Evolutionary conservation across 495 filamentous ascomycete genomes (phyloP), one percentile per base, ranked within the genome.

Genomic region (Hypoxylon lenormandii): DNA sequence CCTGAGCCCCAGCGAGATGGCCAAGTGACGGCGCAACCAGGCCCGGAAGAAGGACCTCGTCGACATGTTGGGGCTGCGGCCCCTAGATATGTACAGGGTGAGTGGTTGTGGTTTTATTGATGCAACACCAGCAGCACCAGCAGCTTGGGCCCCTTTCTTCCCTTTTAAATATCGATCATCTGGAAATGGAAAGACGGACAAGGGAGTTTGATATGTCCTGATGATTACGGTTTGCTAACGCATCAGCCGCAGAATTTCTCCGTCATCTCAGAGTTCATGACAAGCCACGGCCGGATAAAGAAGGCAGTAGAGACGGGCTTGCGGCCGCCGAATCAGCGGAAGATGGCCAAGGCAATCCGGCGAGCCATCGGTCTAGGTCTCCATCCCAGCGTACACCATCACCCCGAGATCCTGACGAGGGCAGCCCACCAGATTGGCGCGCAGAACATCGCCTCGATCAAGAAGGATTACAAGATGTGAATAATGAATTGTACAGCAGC

Each of bases 291-390:
- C 18, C 86, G 93, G 26, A 97, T 98, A 76, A 92, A 88, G 79
- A 87, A 89, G 72, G 78, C 86, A 6, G 80, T 70, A 11, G 80
- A 87, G 2, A 97, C 95, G 2, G 95, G 94, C 4, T 80, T 98
- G 54, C 84, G 92, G 38, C 89, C 90, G 18, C 90, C 92, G 51
- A 98, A 98, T 80, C 95, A 98, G 81, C 84, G 95, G 57, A 90
- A 91, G 77, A 89, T 98, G 75, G 91, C 94, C 23, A 97, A 95
- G 81, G 93, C 95, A 21, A 90, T 98, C 52, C 82, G 96, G 68
- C 84, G 95, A 69, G 89, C 92, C 36, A 88, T 97, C 71, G 95
- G 93, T 4, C 81, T 97, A 62, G 95, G 95, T 2, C 81, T 98
- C 42, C 91, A 98, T 88, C 96, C 95, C 8, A 93, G 90, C 78